These are phyloP conservation scores for Crithidia sp. DNA, from an alignment of 208 protist genomes.

Conservation along the genomic window DNA sequence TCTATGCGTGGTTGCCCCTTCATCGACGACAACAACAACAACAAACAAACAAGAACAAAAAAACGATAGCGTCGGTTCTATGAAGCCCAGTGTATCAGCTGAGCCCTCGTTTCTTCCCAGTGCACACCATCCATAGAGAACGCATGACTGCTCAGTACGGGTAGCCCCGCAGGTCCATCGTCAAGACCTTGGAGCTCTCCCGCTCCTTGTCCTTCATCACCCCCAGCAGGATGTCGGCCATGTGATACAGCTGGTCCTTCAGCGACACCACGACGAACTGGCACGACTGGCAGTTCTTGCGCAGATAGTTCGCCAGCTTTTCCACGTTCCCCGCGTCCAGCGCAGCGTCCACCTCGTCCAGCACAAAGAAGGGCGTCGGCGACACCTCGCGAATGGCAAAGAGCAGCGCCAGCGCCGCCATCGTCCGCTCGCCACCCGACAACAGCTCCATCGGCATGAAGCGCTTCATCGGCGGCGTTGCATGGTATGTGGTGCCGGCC, in stretches of 20 bases:
- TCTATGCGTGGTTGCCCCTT: too few species aligned
- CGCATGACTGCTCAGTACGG: constrained; percentile 40
- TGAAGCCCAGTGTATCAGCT: too few species aligned
- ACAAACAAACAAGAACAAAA: too few species aligned
- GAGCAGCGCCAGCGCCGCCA: constrained; percentile 98
- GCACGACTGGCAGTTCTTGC: constrained; percentile 65
- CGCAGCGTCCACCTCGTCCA: constrained; percentile 99
- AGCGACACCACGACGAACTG: constrained; percentile 99
- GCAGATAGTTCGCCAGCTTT: constrained; percentile 95
- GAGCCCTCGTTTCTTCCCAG: too few species aligned
- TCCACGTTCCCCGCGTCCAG: constrained; percentile 97
- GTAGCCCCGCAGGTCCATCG: constrained; percentile 90
- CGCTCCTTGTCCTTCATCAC: constrained; percentile 93
- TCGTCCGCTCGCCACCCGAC: constrained; percentile 98
- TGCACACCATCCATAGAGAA: too few species aligned
- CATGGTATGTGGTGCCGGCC: constrained; percentile 95
- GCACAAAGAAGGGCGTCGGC: constrained; percentile 98
- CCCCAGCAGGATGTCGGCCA: constrained; percentile 95
- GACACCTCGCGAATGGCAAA: constrained; percentile 97
- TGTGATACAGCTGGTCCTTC: constrained; percentile 97
- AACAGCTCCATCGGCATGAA: constrained; percentile 98
- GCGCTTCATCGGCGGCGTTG: constrained; percentile 97
- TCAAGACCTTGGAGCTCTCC: constrained; percentile 83
- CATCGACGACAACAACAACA: too few species aligned
- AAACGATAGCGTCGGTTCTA: too few species aligned